phyloP scores from a whole-genome alignment of 108 stramenopile species.

The Cyclotella sp. region DNA sequence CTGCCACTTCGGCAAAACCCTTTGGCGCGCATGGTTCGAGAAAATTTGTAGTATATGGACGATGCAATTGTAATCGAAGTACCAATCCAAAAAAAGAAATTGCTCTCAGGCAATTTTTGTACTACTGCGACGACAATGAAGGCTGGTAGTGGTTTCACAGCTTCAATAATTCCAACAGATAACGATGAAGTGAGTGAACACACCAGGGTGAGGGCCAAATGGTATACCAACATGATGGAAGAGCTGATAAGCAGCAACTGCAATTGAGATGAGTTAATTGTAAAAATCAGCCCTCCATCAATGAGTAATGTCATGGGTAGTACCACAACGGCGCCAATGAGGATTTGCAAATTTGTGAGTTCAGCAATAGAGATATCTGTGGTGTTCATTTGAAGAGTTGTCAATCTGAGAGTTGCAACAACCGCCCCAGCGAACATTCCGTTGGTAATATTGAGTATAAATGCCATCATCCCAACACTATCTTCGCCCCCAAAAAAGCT shows the following conservation, averaged over 20 bases:
- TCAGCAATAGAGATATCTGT: background rate
- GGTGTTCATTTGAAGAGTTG: background rate
- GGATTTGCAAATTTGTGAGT: background rate
- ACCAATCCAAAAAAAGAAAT: background rate
- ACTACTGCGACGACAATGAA: background rate
- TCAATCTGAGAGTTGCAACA: slow-evolving; percentile 4
- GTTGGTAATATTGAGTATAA: background rate
- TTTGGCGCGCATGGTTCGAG: background rate
- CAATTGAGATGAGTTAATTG: background rate
- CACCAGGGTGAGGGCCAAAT: background rate
- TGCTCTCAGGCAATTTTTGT: background rate
- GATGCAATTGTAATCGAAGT: background rate
- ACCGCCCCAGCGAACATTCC: background rate
- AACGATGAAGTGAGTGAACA: background rate
- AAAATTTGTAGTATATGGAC: background rate
- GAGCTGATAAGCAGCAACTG: background rate
- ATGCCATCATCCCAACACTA: background rate
- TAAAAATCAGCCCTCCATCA: background rate
- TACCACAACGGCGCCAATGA: background rate
- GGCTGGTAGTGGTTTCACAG: slow-evolving; percentile 1
- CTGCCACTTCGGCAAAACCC: background rate
- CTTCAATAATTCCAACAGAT: background rate
- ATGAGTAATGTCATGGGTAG: background rate
- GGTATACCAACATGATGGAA: background rate
- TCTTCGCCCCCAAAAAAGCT: background rate